Evolutionary conservation across 1,284 basidiomycete species (phyloP).

Genomic region (Ganoderma resinaceum): DNA sequence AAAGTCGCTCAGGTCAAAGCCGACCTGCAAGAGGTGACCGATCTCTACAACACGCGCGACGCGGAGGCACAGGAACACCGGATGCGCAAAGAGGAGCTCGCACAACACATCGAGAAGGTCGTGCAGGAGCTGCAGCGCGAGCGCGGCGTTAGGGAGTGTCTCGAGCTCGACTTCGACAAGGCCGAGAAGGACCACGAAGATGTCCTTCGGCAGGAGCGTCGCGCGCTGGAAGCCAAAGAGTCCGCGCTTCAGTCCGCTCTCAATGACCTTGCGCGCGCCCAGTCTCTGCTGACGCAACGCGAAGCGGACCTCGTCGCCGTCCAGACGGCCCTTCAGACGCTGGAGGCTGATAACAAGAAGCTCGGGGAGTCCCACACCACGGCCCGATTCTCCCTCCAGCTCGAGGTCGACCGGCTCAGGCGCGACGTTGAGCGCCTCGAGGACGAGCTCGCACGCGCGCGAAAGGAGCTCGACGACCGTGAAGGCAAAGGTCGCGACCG

Average conservation of each 20-base stretch:
- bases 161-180: constrained; percentile 61
- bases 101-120: constrained; percentile 77
- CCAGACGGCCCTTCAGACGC: constrained; percentile 71
- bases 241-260: constrained; percentile 67
- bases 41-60: constrained; percentile 64
- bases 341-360: constrained; percentile 75
- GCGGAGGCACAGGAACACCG: constrained; percentile 68
- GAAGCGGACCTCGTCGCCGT: constrained; percentile 79
- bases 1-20: constrained; percentile 69
- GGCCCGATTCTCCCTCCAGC: constrained; percentile 86
- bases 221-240: constrained; percentile 71
- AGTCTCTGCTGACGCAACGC: constrained; percentile 68
- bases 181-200: constrained; percentile 65
- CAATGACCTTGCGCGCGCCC: constrained; percentile 64
- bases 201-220: constrained; percentile 61
- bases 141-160: constrained; percentile 61
- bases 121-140: constrained; percentile 68
- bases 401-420: constrained; percentile 90
- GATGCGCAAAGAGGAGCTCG: constrained; percentile 77
- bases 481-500: constrained; percentile 72
- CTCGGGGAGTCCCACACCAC: constrained; percentile 84
- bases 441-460: constrained; percentile 78
- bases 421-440: constrained; percentile 86
- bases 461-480: constrained; percentile 75
- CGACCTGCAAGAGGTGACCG: constrained; percentile 67